Evolutionary conservation across 2,329 filamentous ascomycete species (phyloP).

Genomic region (Dactylellina leptospora): DNA sequence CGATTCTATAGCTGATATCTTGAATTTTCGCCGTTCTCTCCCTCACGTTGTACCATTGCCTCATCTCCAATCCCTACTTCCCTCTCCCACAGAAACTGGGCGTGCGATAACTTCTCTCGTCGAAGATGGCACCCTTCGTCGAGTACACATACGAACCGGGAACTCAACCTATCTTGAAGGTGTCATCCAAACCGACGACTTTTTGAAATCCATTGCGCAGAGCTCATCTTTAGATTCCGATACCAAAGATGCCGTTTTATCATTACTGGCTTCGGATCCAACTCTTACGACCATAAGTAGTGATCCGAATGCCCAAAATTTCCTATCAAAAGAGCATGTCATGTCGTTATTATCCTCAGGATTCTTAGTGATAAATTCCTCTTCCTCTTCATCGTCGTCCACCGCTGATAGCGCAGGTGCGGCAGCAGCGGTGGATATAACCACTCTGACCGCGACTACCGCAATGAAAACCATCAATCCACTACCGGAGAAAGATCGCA

Average conservation of each 20-base stretch:
- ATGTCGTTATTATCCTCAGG: slow-evolving; percentile 41
- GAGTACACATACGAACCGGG: slow-evolving; percentile 25
- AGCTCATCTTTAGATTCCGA: slow-evolving; percentile 17
- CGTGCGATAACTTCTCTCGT: slow-evolving; percentile 30
- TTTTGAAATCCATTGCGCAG: slow-evolving; percentile 34
- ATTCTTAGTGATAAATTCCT: slow-evolving; percentile 38
- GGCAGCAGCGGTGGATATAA: slow-evolving; percentile 28
- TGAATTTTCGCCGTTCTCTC: slow-evolving; percentile 38
- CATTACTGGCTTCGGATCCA: slow-evolving; percentile 13
- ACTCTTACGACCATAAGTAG: slow-evolving; percentile 19
- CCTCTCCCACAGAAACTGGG: slow-evolving; percentile 41
- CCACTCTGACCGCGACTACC: slow-evolving; percentile 37
- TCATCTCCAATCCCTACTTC: slow-evolving; percentile 40
- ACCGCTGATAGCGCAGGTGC: not conserved
- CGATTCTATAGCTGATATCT: slow-evolving; percentile 38
- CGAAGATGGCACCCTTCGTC: slow-evolving; percentile 39
- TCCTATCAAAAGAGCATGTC: slow-evolving; percentile 21
- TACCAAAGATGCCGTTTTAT: slow-evolving; percentile 31
- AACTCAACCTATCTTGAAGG: slow-evolving; percentile 30
- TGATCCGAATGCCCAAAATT: slow-evolving; percentile 14
- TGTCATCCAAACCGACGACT: slow-evolving; percentile 43
- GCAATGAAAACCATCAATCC: slow-evolving; percentile 22
- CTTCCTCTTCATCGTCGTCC: slow-evolving; percentile 1
- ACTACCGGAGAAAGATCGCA: slow-evolving; percentile 29
- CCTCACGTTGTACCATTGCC: slow-evolving; percentile 41